Percentiles rank a stretch among this genome's conserved stretches.
These are phyloP conservation scores for Peronosclerospora sorghi DNA, from an alignment of 352 stramenopile species.

Conservation along the genomic window DNA sequence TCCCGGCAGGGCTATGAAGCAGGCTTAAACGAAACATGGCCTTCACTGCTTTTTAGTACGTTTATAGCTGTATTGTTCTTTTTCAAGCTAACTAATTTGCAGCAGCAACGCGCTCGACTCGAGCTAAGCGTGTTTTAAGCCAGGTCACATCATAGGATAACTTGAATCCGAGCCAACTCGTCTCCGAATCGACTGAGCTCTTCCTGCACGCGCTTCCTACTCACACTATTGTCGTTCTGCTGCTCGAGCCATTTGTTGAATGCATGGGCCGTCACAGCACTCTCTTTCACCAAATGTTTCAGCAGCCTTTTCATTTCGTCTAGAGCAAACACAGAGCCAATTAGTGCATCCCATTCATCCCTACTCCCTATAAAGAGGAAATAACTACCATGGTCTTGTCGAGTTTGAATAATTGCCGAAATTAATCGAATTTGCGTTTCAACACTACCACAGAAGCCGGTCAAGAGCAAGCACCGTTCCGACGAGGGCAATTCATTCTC, in stretches of 20 bases:
- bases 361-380: neutral
- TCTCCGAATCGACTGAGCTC: constrained; percentile 67
- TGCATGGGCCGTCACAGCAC: constrained; percentile 30
- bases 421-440: constrained; percentile 57
- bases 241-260: constrained; percentile 66
- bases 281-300: constrained; percentile 58
- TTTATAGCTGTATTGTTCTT: too few relatives aligned
- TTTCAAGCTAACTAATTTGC: neutral
- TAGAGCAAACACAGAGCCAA: constrained; percentile 15
- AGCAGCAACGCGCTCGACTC: constrained; percentile 1
- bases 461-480: constrained; percentile 59
- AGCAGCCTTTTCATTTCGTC: constrained; percentile 57
- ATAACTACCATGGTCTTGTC: constrained; percentile 18
- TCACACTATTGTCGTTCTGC: constrained; percentile 64
- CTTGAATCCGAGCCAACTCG: constrained; percentile 53
- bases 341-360: neutral
- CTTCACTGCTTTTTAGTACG: too few relatives aligned
- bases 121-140: constrained; percentile 3
- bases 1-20: too few relatives aligned
- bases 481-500: constrained; percentile 41
- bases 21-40: too few relatives aligned
- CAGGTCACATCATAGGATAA: constrained; percentile 17
- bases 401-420: constrained; percentile 58
- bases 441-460: constrained; percentile 47
- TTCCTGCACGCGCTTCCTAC: constrained; percentile 53